Conservation (phyloP, 257 asterid genomes). For the Forsythia suspensa region DNA sequence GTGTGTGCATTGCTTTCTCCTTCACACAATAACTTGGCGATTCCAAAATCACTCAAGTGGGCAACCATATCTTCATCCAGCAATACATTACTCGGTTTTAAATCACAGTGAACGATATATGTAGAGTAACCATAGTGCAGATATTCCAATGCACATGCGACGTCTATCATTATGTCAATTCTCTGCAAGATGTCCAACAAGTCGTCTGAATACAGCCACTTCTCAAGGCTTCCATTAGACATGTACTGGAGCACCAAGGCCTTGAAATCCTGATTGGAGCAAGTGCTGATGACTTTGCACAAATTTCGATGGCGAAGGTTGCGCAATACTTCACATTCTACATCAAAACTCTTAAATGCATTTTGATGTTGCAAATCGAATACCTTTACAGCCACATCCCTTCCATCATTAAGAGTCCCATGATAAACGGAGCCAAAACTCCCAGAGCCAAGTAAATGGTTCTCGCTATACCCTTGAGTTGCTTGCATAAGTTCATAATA, state of each 20-base stretch:
- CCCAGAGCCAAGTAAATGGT: conserved; percentile 25
- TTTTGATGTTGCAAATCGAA: conserved; percentile 20
- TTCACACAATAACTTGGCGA: conserved; percentile 17
- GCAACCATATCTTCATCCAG: conserved; percentile 19
- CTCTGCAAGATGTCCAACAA: conserved; percentile 21
- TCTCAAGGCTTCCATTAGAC: conserved; percentile 32
- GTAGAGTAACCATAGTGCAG: conserved; percentile 26
- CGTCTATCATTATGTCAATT: conserved; percentile 18
- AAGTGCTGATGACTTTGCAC: conserved; percentile 23
- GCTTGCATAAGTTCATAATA: conserved; percentile 21
- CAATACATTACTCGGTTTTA: conserved; percentile 29
- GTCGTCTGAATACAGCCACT: conserved; percentile 24
- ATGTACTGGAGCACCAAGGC: conserved; percentile 31
- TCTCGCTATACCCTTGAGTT: conserved; percentile 16
- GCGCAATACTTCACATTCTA: conserved; percentile 25
- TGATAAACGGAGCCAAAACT: conserved; percentile 28
- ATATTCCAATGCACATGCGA: conserved; percentile 26
- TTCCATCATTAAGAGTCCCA: conserved; percentile 21
- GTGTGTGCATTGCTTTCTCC: conserved; percentile 16
- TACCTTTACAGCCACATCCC: conserved; percentile 23
- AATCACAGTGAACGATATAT: conserved; percentile 24
- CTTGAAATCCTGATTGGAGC: conserved; percentile 29
- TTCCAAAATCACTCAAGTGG: conserved; percentile 25
- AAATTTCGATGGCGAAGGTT: conserved; percentile 29
- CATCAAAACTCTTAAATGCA: conserved; percentile 21